Evolutionary conservation across 345 rosid species (phyloP).

Genomic region (Cardamine chenopodiifolia): DNA sequence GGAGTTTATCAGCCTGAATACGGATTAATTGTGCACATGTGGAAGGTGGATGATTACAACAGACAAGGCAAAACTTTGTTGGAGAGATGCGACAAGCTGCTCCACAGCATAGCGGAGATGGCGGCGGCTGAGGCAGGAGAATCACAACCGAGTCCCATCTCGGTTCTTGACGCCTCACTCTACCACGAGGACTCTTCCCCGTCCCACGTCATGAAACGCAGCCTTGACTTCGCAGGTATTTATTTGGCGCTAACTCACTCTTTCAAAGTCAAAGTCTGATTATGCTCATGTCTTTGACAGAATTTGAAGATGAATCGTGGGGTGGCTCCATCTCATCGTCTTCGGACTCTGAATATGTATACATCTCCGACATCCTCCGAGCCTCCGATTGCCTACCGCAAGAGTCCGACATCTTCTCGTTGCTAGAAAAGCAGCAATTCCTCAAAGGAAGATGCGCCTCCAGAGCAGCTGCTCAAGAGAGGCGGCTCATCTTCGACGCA

Average conservation of each 20-base stretch:
- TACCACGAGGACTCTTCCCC: slow-evolving; percentile 87
- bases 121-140: slow-evolving; percentile 46
- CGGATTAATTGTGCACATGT: slow-evolving; percentile 51
- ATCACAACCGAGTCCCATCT: slow-evolving; percentile 93
- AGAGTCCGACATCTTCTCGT: slow-evolving; percentile 57
- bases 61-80: slow-evolving; percentile 65
- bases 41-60: slow-evolving; percentile 55
- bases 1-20: too few species aligned
- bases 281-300: slow-evolving; percentile 48
- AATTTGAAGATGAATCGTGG: slow-evolving; percentile 71
- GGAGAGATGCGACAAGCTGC: slow-evolving; percentile 91
- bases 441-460: too few species aligned
- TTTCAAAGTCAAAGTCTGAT: background rate
- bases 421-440: slow-evolving; percentile 77
- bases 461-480: slow-evolving; percentile 57
- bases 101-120: slow-evolving; percentile 88
- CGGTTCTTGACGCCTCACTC: slow-evolving; percentile 83
- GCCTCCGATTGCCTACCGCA: slow-evolving; percentile 61
- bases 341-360: slow-evolving; percentile 58
- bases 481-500: slow-evolving; percentile 74
- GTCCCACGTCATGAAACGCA: slow-evolving; percentile 81
- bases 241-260: background rate
- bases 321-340: too few species aligned
- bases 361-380: slow-evolving; percentile 71
- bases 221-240: slow-evolving; percentile 49